Percentiles rank a stretch among this genome's conserved stretches.
Conservation (phyloP, 768 basidiomycete genomes). For the Russula dissimulans region DNA sequence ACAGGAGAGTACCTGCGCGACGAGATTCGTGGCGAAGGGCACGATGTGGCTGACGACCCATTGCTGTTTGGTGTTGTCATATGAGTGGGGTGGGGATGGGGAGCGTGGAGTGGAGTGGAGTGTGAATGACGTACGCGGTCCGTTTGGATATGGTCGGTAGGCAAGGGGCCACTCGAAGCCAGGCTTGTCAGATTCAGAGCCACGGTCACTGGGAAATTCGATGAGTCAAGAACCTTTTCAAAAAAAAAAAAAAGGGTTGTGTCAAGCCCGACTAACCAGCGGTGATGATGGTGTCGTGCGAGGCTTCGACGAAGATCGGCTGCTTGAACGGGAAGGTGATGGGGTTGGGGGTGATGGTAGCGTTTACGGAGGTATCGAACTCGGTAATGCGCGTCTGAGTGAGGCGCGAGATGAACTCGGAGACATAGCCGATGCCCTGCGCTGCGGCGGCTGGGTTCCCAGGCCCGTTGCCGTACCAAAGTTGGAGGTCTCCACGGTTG, state of each 20-base stretch:
- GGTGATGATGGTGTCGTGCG: conserved; percentile 38
- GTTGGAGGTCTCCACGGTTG: conserved; percentile 18
- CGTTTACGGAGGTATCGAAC: conserved; percentile 39
- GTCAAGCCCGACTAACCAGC: conserved; percentile 23
- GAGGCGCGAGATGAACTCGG: conserved; percentile 37
- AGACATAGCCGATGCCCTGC: conserved; percentile 33
- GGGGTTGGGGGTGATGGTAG: conserved; percentile 34
- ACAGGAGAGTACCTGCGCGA: conserved; percentile 38
- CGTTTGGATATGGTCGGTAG: conserved; percentile 29
- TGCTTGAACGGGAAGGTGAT: conserved; percentile 30
- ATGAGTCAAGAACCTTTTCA: not conserved
- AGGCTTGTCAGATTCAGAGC: conserved; percentile 37
- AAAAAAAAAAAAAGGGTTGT: not conserved
- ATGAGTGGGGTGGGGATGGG: no score
- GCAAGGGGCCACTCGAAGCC: conserved; percentile 33
- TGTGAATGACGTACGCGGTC: conserved; percentile 22
- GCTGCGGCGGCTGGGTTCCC: conserved; percentile 36
- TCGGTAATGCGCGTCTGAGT: conserved; percentile 30
- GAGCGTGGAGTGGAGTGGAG: not conserved
- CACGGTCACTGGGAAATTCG: conserved; percentile 27
- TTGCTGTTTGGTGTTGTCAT: not conserved
- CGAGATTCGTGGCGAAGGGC: conserved; percentile 41
- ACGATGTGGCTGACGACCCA: conserved; percentile 36
- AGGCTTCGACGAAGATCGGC: conserved; percentile 37
- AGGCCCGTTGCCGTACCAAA: conserved; percentile 34